phyloP scores from a whole-genome alignment of 2,329 filamentous ascomycete species.

The Mariannaea sp. region DNA sequence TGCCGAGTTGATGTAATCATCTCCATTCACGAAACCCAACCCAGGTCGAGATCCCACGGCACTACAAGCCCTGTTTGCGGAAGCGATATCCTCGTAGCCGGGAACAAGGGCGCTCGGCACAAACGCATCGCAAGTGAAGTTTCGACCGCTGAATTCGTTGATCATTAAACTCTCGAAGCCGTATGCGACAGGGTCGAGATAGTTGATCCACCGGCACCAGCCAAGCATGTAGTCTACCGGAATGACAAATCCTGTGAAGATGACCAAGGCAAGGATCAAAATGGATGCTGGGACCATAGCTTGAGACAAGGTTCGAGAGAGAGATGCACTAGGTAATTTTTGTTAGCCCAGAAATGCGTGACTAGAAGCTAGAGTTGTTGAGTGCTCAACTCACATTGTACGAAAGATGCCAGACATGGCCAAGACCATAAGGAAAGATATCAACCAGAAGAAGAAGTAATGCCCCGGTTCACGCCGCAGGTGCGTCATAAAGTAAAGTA shows the following conservation, averaged over 20 bases:
- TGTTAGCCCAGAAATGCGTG: no score
- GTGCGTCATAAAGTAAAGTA: conserved; percentile 56
- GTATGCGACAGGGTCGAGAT: conserved; percentile 68
- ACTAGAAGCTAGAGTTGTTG: no score
- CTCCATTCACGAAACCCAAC: conserved; percentile 49
- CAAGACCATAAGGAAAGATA: conserved; percentile 58
- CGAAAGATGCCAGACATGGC: conserved; percentile 69
- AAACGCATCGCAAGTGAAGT: conserved; percentile 33
- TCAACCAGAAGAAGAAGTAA: conserved; percentile 54
- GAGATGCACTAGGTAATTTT: conserved; percentile 28
- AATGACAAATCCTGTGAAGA: conserved; percentile 57
- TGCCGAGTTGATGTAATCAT: conserved; percentile 50
- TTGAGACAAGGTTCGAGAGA: conserved; percentile 59
- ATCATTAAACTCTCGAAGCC: conserved; percentile 69
- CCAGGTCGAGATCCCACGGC: conserved; percentile 55
- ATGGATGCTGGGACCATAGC: conserved; percentile 50
- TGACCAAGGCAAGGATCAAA: conserved; percentile 42
- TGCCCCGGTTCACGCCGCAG: conserved; percentile 49
- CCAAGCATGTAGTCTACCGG: conserved; percentile 57
- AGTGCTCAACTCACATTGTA: conserved; percentile 40
- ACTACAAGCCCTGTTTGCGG: conserved; percentile 50
- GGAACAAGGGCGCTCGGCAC: conserved; percentile 34
- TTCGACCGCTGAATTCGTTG: conserved; percentile 62
- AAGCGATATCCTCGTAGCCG: conserved; percentile 37
- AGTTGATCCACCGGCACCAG: conserved; percentile 72